These are phyloP conservation scores for Aureobasidium lini DNA, from an alignment of 2,329 filamentous ascomycete species.

Conservation along the genomic window DNA sequence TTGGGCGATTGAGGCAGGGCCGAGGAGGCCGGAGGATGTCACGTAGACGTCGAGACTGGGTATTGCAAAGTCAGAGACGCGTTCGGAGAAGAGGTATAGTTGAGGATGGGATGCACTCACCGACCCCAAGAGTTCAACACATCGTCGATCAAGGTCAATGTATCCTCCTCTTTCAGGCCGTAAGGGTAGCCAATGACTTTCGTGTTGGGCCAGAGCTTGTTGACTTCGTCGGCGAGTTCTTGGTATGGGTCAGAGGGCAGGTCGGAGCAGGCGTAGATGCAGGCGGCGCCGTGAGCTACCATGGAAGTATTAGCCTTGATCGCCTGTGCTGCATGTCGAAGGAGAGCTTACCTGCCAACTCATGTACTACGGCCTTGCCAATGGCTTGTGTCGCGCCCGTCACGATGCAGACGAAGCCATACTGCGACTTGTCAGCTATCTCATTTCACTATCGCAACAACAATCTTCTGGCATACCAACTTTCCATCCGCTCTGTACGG, in stretches of 20 bases:
- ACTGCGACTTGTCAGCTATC: constrained; percentile 29
- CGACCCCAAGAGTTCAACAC: constrained; percentile 52
- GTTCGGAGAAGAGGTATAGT: neutral
- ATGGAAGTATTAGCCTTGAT: neutral
- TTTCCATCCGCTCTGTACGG: constrained; percentile 53
- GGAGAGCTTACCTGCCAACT: constrained; percentile 46
- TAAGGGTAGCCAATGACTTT: constrained; percentile 57
- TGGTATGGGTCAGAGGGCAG: constrained; percentile 36
- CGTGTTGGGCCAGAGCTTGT: constrained; percentile 44
- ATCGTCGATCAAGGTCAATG: constrained; percentile 54
- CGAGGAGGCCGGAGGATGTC: constrained; percentile 50
- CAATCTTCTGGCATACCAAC: constrained; percentile 32
- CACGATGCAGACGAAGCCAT: constrained; percentile 59
- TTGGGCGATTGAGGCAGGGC: constrained; percentile 48
- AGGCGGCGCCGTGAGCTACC: constrained; percentile 56
- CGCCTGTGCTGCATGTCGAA: neutral
- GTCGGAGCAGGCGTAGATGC: constrained; percentile 53
- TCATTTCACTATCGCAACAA: neutral
- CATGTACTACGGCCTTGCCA: constrained; percentile 51
- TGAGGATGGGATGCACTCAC: constrained; percentile 16
- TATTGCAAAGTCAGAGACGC: neutral
- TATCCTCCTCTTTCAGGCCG: constrained; percentile 53
- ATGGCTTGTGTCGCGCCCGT: constrained; percentile 55
- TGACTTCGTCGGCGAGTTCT: constrained; percentile 36
- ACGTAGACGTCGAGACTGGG: constrained; percentile 54